Percentiles rank a stretch among this genome's conserved stretches.
Evolutionary conservation across 2,329 filamentous ascomycete genomes (phyloP).

Genomic region (Purpureocillium lavendulum): DNA sequence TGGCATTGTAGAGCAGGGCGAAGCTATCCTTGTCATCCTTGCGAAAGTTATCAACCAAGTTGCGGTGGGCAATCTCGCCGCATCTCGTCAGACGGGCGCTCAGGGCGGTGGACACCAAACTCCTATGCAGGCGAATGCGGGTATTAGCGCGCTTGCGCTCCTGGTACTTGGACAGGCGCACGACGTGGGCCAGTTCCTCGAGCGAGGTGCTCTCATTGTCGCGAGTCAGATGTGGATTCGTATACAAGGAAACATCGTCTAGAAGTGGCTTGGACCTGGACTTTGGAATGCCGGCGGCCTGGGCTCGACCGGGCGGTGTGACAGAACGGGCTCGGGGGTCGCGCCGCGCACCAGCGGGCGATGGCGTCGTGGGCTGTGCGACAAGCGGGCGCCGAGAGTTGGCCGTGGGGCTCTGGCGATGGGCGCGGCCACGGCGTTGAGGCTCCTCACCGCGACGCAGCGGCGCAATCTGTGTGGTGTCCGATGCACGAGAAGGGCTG

Average conservation of each 20-base stretch:
- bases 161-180: conserved; percentile 71
- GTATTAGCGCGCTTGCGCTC: conserved; percentile 71
- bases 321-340: conserved; percentile 15
- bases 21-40: conserved; percentile 73
- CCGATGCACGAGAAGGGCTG: conserved; percentile 43
- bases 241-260: conserved; percentile 58
- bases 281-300: conserved; percentile 34
- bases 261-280: conserved; percentile 46
- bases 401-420: conserved; percentile 26
- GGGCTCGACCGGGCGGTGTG: conserved; percentile 20
- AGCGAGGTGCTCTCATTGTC: conserved; percentile 61
- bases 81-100: conserved; percentile 67
- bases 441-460: conserved; percentile 35
- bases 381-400: conserved; percentile 40
- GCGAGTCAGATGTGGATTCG: conserved; percentile 50
- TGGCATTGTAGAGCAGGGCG: conserved; percentile 64
- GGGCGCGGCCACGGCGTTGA: conserved; percentile 28
- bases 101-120: conserved; percentile 65
- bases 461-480: conserved; percentile 32
- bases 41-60: conserved; percentile 69
- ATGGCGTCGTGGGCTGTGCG: conserved; percentile 30
- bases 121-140: conserved; percentile 64
- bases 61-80: conserved; percentile 65
- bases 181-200: conserved; percentile 69
- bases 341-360: conserved; percentile 19